Percentiles rank a stretch among this genome's conserved stretches.
Evolutionary conservation across 2,329 filamentous ascomycete genomes (phyloP).

Genomic region (Tolypocladium inflatum): DNA sequence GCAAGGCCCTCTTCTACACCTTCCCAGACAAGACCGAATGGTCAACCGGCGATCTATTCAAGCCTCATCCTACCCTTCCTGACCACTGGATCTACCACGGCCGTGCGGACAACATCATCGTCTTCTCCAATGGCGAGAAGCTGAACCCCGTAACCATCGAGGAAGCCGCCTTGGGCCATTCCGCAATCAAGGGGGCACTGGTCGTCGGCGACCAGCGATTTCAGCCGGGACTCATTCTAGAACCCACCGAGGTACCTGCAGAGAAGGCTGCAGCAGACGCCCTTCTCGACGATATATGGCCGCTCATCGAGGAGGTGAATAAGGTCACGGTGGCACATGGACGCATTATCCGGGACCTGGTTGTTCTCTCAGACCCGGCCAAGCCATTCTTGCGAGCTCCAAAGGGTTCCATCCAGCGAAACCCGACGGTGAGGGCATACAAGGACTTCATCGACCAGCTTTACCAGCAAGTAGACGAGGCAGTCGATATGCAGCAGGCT

Average conservation of each 20-base stretch:
- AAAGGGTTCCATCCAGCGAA: constrained; percentile 36
- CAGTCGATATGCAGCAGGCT: not conserved
- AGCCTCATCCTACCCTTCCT: constrained; percentile 19
- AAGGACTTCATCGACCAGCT: constrained; percentile 32
- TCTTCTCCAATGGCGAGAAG: constrained; percentile 31
- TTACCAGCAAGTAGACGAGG: constrained; percentile 20
- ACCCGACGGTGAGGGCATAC: constrained; percentile 28
- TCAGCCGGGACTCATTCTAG: constrained; percentile 37
- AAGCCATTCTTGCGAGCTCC: constrained; percentile 33
- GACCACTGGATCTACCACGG: constrained; percentile 25
- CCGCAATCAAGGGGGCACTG: constrained; percentile 17
- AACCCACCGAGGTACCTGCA: constrained; percentile 24
- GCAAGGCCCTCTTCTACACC: constrained; percentile 25
- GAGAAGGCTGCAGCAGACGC: constrained; percentile 4
- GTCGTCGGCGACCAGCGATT: constrained; percentile 35
- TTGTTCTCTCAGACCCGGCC: constrained; percentile 25
- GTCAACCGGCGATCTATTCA: constrained; percentile 26
- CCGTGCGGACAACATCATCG: constrained; percentile 29
- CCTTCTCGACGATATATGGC: constrained; percentile 34
- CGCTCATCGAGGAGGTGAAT: constrained; percentile 31
- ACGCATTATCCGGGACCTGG: constrained; percentile 29
- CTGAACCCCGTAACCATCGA: constrained; percentile 30
- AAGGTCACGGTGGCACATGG: constrained; percentile 34
- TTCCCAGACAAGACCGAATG: constrained; percentile 25
- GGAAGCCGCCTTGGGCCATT: constrained; percentile 16